phyloP scores from a whole-genome alignment of 495 filamentous ascomycete species.

The Penicillium odoratum region DNA sequence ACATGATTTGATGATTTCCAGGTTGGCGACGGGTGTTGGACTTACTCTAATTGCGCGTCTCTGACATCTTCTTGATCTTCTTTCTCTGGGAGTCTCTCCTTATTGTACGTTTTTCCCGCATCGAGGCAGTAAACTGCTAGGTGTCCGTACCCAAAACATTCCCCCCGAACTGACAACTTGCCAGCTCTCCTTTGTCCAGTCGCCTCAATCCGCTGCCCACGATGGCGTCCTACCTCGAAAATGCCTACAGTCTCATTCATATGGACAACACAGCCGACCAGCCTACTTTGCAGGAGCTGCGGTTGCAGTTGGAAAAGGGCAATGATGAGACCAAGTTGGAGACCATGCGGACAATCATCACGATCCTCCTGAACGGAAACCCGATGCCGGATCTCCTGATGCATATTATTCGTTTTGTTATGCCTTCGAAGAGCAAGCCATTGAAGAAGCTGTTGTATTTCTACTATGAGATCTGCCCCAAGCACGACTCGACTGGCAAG shows the following conservation, averaged over 20 bases:
- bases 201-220: slow-evolving; percentile 39
- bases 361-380: slow-evolving; percentile 97
- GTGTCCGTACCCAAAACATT: slow-evolving; percentile 34
- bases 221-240: slow-evolving; percentile 95
- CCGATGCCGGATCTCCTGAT: slow-evolving; percentile 93
- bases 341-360: slow-evolving; percentile 97
- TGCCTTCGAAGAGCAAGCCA: slow-evolving; percentile 95
- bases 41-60: slow-evolving; percentile 33
- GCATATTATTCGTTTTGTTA: slow-evolving; percentile 99
- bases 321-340: slow-evolving; percentile 96
- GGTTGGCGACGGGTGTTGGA: slow-evolving; percentile 47
- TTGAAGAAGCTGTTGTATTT: slow-evolving; percentile 98
- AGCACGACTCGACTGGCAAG: slow-evolving; percentile 86
- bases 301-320: slow-evolving; percentile 94
- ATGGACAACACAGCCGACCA: slow-evolving; percentile 93
- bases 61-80: slow-evolving; percentile 20
- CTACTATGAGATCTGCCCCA: slow-evolving; percentile 99
- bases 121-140: slow-evolving; percentile 9
- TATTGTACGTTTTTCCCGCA: not conserved
- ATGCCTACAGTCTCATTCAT: slow-evolving; percentile 91
- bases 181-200: slow-evolving; percentile 37
- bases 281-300: slow-evolving; percentile 85
- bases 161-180: slow-evolving; percentile 40
- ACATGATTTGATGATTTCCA: slow-evolving; percentile 40
- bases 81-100: slow-evolving; percentile 28